phyloP scores from a whole-genome alignment of 805 yeast species.

The Zygoascus tannicola region DNA sequence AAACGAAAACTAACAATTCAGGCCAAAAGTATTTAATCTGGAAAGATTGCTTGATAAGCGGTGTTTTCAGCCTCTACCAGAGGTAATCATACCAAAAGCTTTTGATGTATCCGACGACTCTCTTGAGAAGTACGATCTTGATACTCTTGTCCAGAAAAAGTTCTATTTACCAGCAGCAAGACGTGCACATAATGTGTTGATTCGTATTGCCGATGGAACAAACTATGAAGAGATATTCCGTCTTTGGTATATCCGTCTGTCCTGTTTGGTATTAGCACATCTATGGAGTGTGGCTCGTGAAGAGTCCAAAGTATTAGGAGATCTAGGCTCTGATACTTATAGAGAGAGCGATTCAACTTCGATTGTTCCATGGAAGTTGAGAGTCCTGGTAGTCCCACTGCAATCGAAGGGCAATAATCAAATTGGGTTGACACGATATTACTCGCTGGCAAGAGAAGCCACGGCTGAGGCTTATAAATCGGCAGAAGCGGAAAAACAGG shows the following conservation, averaged over 20 bases:
- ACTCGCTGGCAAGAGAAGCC: constrained; percentile 29
- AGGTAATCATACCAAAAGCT: constrained; percentile 3
- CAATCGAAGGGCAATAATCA: constrained; percentile 29
- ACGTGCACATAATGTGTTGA: constrained; percentile 15
- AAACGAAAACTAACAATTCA: not conserved
- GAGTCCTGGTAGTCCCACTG: constrained; percentile 25
- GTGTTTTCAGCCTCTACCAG: constrained; percentile 9
- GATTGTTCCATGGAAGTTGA: constrained; percentile 27
- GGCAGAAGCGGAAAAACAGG: not conserved
- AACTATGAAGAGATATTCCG: constrained; percentile 17
- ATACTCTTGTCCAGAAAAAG: constrained; percentile 17
- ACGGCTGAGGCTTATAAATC: constrained; percentile 16
- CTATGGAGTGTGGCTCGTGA: constrained; percentile 25
- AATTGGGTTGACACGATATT: constrained; percentile 25
- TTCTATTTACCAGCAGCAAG: constrained; percentile 22
- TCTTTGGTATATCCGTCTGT: constrained; percentile 25
- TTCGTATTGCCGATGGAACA: constrained; percentile 5
- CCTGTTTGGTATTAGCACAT: constrained; percentile 22
- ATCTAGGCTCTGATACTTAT: constrained; percentile 20
- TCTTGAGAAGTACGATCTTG: constrained; percentile 12
- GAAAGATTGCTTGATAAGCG: constrained; percentile 6
- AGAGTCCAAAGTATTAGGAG: constrained; percentile 22
- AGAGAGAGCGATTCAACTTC: constrained; percentile 16
- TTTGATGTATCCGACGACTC: constrained; percentile 14
- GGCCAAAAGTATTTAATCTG: not conserved